Percentiles rank a stretch among this genome's conserved stretches.
Conservation (phyloP, 2,329 filamentous ascomycete species). For the Talaromyces sp. region DNA sequence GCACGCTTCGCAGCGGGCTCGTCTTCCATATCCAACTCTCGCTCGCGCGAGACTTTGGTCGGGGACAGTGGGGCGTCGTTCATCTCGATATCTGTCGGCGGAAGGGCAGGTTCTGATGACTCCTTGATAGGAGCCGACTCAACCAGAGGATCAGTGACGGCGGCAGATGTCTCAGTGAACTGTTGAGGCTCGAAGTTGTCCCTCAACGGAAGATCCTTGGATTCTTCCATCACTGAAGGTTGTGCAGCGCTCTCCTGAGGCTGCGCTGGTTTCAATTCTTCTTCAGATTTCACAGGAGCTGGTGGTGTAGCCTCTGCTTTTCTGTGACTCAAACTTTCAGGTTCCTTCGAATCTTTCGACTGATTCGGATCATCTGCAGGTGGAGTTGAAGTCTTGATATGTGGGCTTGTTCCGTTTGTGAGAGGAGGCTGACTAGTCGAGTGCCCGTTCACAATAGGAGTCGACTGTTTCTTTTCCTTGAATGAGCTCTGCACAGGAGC, state of each 20-base stretch:
- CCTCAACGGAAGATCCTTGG: background rate
- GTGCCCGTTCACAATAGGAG: conserved; percentile 32
- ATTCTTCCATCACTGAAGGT: background rate
- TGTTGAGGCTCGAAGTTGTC: conserved; percentile 3
- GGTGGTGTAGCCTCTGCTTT: background rate
- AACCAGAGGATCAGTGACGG: background rate
- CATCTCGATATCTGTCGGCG: conserved; percentile 50
- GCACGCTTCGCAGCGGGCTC: conserved; percentile 76
- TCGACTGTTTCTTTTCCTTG: conserved; percentile 12
- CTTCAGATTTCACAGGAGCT: conserved; percentile 4
- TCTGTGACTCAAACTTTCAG: background rate
- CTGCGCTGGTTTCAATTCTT: background rate
- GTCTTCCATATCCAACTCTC: conserved; percentile 66
- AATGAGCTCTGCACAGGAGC: conserved; percentile 13
- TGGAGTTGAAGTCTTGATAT: conserved; percentile 24
- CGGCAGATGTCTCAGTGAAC: background rate
- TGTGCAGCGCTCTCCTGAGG: background rate
- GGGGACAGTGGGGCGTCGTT: conserved; percentile 51
- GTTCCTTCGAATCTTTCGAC: conserved; percentile 13
- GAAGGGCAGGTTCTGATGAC: conserved; percentile 23
- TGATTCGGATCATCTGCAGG: conserved; percentile 30
- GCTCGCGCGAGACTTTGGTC: conserved; percentile 66
- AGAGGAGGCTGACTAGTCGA: conserved; percentile 21
- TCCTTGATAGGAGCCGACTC: conserved; percentile 25
- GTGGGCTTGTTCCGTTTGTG: conserved; percentile 29